Percentiles rank a stretch among this genome's conserved stretches.
phyloP scores from a whole-genome alignment of 306 rosid genomes.

The Pterocarpus macrocarpus region DNA sequence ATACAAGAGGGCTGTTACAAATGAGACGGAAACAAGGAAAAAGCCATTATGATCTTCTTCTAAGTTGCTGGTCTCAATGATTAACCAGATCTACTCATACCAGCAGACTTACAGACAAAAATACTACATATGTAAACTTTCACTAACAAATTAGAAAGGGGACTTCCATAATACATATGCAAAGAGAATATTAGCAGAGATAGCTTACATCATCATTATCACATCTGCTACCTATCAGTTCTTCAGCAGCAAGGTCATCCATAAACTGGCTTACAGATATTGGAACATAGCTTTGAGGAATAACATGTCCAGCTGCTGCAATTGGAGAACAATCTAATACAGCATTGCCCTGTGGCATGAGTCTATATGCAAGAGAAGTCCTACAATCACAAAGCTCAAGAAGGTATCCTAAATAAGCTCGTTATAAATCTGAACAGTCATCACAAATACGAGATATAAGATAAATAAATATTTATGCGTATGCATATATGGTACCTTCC shows the following conservation, averaged over 20 bases:
- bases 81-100: conserved; percentile 34
- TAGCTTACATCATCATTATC: conserved; percentile 73
- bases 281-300: conserved; percentile 88
- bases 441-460: conserved; percentile 6
- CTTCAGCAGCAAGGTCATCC: conserved; percentile 98
- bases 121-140: conserved; percentile 19
- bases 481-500: conserved; percentile 68
- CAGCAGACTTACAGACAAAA: conserved; percentile 37
- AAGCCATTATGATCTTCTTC: conserved; percentile 36
- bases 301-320: conserved; percentile 95
- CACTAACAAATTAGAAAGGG: conserved; percentile 7
- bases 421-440: conserved; percentile 38
- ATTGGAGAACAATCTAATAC: conserved; percentile 92
- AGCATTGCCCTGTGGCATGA: conserved; percentile 96
- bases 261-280: conserved; percentile 99
- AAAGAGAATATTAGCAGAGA: conserved; percentile 45
- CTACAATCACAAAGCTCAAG: conserved; percentile 69
- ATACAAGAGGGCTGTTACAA: conserved; percentile 22
- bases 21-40: conserved; percentile 19
- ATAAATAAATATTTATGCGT: neutral
- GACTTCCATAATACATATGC: conserved; percentile 14
- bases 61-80: conserved; percentile 37
- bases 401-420: conserved; percentile 51
- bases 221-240: conserved; percentile 69
- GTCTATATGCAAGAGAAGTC: conserved; percentile 93